Base-by-base conservation (phyloP, 306 rosid genomes). In the Leucaena leucocephala region DNA sequence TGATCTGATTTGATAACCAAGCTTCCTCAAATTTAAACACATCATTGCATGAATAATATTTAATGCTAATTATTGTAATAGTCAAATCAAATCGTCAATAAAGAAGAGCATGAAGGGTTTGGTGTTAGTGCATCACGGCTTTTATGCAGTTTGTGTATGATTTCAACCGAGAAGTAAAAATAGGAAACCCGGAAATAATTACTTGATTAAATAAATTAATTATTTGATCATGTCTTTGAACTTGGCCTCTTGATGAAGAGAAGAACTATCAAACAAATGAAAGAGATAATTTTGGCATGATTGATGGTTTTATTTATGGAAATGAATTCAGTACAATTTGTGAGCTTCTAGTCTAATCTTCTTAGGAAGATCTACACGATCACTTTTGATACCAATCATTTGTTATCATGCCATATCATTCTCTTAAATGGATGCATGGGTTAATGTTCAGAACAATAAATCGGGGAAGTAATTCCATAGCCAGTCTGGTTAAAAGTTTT, bases 101-200 rank as follows among this genome's bases (percentile, higher is more conserved):
- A 43, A 10, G 14, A 5, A 69, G 76, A 39, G 16, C 52, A 54
- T 9, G 12, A 75, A 36, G 44, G 44, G 57, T 65, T 68, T 76
- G 84, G 83, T 77, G 68, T 83, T 71, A 80, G 73, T 82, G 16
- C 82, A 80, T 79, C 81, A 55, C 48, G 13, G 62, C 76, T 78
- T 81, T 81, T 50, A 78, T 80, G 84, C 68, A 82, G 80, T 87
- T 84, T 59, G 67, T 62, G 42, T 40, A 22, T 58, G 63, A 84
- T 76, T 48, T 68, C 57, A 84, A 55, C 72, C 68, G 2, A 63
- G 42, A 61, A 78, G 6, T 38, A 54, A 81, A 81, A 81, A 38
- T 27, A 36, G 84, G 81, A 22, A 82, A 76, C 70, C 22, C 2
- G 7, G 36, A 67, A 66, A 40, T 40, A 66, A 38, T 67, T 67